A percentile compares a stretch with the other conserved stretches of the same genome.
Conservation (phyloP, 345 rosid species). For the Syzygium jambos region DNA sequence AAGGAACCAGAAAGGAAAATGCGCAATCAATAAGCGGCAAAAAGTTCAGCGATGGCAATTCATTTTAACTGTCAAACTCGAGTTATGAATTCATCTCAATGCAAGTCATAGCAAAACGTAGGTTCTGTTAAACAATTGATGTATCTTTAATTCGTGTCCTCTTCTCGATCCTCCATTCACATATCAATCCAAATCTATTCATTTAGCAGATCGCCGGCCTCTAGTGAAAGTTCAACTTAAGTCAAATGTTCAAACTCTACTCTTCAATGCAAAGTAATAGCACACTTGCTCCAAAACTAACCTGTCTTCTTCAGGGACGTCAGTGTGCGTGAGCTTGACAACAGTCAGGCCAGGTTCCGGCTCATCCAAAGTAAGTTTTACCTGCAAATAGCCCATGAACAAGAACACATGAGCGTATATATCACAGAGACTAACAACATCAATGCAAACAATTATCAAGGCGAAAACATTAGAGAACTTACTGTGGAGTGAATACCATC, state of each 20-base stretch:
- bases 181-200: neutral
- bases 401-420: neutral
- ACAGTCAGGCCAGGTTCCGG: slow-evolving; percentile 77
- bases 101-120: neutral
- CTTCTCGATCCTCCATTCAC: neutral
- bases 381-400: slow-evolving; percentile 31
- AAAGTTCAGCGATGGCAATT: neutral
- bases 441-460: neutral
- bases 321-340: slow-evolving; percentile 65
- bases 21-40: neutral
- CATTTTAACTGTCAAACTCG: neutral
- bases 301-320: slow-evolving; percentile 95
- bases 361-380: slow-evolving; percentile 60
- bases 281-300: slow-evolving; percentile 12
- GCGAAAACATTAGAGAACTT: neutral
- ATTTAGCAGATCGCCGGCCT: neutral
- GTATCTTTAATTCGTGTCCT: neutral
- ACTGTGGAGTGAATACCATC: slow-evolving; percentile 85
- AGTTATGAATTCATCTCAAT: neutral
- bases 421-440: neutral
- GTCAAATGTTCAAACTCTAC: neutral
- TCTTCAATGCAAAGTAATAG: neutral
- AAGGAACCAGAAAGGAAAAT: neutral
- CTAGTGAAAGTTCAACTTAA: neutral
- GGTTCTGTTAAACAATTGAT: neutral